These are phyloP conservation scores for Phyllosticta ampelicida DNA, from an alignment of 2,329 filamentous ascomycete species.

Conservation along the genomic window DNA sequence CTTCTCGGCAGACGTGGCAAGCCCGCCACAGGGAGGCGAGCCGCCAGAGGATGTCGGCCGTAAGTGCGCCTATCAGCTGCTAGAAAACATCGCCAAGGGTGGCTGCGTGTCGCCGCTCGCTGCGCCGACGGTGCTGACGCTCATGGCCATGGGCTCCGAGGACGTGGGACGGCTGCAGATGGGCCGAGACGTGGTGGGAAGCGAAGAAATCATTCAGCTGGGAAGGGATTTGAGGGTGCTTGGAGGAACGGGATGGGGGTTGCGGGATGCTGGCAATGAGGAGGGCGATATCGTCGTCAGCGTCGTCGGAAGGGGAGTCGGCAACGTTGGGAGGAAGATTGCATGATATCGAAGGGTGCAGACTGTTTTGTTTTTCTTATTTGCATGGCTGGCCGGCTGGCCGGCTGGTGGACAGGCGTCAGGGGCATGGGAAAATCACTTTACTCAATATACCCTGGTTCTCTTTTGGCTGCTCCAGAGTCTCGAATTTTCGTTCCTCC, in stretches of 20 bases:
- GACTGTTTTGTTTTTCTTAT: background rate
- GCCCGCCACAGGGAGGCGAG: slow-evolving; percentile 65
- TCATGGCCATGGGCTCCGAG: slow-evolving; percentile 98
- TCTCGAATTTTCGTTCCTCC: background rate
- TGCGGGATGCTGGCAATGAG: slow-evolving; percentile 55
- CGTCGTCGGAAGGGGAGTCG: slow-evolving; percentile 85
- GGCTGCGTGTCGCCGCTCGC: slow-evolving; percentile 69
- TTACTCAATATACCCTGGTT: slow-evolving; percentile 3
- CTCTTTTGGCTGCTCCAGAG: background rate
- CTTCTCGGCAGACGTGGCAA: slow-evolving; percentile 75
- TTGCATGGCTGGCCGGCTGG: slow-evolving; percentile 2
- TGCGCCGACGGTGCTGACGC: slow-evolving; percentile 61
- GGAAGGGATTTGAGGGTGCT: slow-evolving; percentile 82
- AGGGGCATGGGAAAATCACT: slow-evolving; percentile 2
- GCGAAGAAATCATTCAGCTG: slow-evolving; percentile 67
- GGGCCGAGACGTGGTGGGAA: slow-evolving; percentile 69
- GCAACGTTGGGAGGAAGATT: slow-evolving; percentile 90
- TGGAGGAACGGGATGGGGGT: slow-evolving; percentile 81
- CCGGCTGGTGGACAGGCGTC: background rate
- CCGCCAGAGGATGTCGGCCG: slow-evolving; percentile 86
- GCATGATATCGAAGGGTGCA: slow-evolving; percentile 34
- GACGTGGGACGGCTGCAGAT: slow-evolving; percentile 82
- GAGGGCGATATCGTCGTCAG: slow-evolving; percentile 71
- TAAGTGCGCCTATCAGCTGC: slow-evolving; percentile 75
- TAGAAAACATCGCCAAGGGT: slow-evolving; percentile 72